phyloP scores from a whole-genome alignment of 2,329 filamentous ascomycete species.

The Mycosphaerella arachidis region DNA sequence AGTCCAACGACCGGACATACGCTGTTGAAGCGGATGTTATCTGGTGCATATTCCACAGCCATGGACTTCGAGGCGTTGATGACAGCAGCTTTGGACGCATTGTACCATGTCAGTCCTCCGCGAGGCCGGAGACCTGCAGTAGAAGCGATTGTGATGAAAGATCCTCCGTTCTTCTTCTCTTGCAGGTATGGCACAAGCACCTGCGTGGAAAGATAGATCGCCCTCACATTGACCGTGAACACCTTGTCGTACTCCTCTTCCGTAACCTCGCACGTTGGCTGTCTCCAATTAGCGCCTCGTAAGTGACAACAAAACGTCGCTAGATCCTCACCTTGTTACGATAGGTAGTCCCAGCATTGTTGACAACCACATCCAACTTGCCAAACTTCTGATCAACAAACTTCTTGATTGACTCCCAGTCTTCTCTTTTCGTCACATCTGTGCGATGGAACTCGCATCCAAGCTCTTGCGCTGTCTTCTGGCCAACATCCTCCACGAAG shows the following conservation, averaged over 20 bases:
- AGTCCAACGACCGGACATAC: conserved; percentile 49
- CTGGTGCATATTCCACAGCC: conserved; percentile 67
- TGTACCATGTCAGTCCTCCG: conserved; percentile 65
- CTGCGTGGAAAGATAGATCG: conserved; percentile 57
- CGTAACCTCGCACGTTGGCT: conserved; percentile 58
- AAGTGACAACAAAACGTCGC: neutral
- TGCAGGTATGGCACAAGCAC: conserved; percentile 60
- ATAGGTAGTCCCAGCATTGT: conserved; percentile 59
- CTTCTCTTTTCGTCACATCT: conserved; percentile 51
- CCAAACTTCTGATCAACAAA: conserved; percentile 46
- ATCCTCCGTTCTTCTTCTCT: conserved; percentile 52
- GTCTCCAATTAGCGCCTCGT: neutral
- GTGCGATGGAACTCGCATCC: conserved; percentile 42
- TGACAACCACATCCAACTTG: conserved; percentile 55
- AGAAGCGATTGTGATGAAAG: conserved; percentile 62
- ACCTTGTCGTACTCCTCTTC: conserved; percentile 63
- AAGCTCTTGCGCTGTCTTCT: conserved; percentile 47
- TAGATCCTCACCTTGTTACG: conserved; percentile 45
- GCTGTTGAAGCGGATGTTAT: conserved; percentile 68
- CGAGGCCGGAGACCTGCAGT: conserved; percentile 60
- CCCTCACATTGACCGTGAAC: conserved; percentile 66
- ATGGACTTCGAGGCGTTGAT: conserved; percentile 59
- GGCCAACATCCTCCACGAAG: conserved; percentile 52
- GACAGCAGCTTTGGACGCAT: conserved; percentile 63
- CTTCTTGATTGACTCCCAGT: conserved; percentile 52